Conservation (phyloP, 106 monocot species). For the Dactylorhiza incarnata region DNA sequence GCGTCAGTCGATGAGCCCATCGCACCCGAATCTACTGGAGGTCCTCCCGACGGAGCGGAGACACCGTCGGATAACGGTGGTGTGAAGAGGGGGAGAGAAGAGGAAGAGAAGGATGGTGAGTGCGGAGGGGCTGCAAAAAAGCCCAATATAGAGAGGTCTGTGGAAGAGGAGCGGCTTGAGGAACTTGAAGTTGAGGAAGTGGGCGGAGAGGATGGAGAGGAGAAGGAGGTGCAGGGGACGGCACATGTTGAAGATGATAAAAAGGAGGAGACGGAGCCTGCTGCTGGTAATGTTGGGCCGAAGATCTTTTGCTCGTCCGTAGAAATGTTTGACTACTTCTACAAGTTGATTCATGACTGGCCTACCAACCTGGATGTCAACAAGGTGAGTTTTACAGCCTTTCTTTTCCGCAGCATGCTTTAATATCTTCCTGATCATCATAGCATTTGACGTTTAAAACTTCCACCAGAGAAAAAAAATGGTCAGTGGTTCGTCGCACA, state of each 20-base stretch:
- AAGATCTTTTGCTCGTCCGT: constrained; percentile 55
- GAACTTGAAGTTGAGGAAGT: not conserved
- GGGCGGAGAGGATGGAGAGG: constrained; percentile 8
- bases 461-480: not conserved
- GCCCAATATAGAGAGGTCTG: constrained; percentile 6
- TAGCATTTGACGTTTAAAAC: not conserved
- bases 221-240: constrained; percentile 18
- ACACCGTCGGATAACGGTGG: constrained; percentile 8
- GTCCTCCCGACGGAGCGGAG: not conserved
- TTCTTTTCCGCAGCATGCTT: not conserved
- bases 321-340: constrained; percentile 88
- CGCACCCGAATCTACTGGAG: not conserved
- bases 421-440: not conserved
- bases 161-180: constrained; percentile 1
- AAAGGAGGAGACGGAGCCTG: constrained; percentile 15
- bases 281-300: constrained; percentile 38
- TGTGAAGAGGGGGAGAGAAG: constrained; percentile 35
- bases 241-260: constrained; percentile 15
- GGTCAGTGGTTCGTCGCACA: not conserved
- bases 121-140: constrained; percentile 11
- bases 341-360: constrained; percentile 71
- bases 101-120: constrained; percentile 6
- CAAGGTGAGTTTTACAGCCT: constrained; percentile 39
- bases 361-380: constrained; percentile 61
- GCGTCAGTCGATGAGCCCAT: not conserved